Base-by-base conservation (phyloP, 192 early-diverging fungal species). In the Backusella psychrophila region DNA sequence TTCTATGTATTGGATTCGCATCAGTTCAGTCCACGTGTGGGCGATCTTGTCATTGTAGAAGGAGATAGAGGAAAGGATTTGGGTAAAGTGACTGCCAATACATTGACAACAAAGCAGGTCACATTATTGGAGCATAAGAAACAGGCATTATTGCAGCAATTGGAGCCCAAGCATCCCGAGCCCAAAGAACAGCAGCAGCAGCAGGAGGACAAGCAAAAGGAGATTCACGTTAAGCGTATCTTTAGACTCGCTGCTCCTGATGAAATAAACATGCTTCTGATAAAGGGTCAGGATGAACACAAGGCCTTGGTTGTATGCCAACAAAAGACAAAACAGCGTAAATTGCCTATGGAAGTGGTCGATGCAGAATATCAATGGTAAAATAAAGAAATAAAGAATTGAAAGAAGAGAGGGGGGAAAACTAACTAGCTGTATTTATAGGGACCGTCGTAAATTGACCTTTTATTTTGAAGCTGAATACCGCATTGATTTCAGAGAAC, bases 281-380 rank as follows among this genome's bases (percentile, higher is more conserved):
- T 80, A 74, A 98, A 99, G 84, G 88, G 88, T 63, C 87, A 94
- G 76, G 97, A 99, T 78, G 98, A 98, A 81, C 89, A 91, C 42
- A 96, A 93, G 79, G 94, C 98, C 6, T 87, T 95, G 82, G 84
- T 85, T 35, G 88, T 96, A 29, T 98, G 97, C 78, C 96, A 96
- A 76, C 85, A 84, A 42, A 98, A 97, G 82, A 97, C 96, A 66
- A 86, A 92, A 69, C 92, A 95, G 75, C 94, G 93, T 84, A 94
- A 93, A 77, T 86, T 99, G 38, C 93, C 95, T 19, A 99, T 99
- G 98, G 90, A 94, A 73, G 92, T 99, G 31, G 94, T 96, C 0
- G 96, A 98, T 79, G 98, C 98, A 23, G 98, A 99, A 85, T 99
- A 95, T 75, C 98, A 99, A 84, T 99, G 97, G 95, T 94, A 84